Percentiles rank a stretch among this genome's conserved stretches.
Conservation (phyloP, 352 stramenopile species). For the Phytophthora pluvialis region DNA sequence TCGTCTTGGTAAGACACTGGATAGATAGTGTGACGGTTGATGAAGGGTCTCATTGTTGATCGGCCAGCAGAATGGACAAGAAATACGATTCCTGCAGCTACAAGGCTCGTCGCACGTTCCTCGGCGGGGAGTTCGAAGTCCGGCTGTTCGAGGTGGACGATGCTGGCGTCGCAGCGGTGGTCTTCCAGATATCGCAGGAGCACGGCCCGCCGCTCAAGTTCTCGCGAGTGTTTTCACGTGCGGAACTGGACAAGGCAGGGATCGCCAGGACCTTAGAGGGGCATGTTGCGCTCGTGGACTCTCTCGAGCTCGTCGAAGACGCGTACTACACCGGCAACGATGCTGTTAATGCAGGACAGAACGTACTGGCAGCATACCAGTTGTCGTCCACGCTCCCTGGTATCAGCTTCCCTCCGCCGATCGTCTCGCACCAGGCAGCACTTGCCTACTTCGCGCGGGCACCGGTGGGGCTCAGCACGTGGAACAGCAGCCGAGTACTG, state of each 20-base stretch:
- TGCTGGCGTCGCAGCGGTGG: conserved; percentile 63
- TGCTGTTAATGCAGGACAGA: conserved; percentile 37
- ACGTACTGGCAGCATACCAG: conserved; percentile 59
- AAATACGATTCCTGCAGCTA: conserved; percentile 67
- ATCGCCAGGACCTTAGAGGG: conserved; percentile 69
- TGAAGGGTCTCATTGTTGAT: conserved; percentile 12
- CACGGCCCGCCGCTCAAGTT: conserved; percentile 58
- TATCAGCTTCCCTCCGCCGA: conserved; percentile 56
- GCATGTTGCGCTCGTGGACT: conserved; percentile 66
- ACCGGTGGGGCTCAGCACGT: conserved; percentile 54
- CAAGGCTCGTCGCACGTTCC: conserved; percentile 64
- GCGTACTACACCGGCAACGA: conserved; percentile 65
- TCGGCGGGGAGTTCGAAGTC: conserved; percentile 72
- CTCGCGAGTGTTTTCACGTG: conserved; percentile 61
- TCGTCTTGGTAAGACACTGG: conserved; percentile 3
- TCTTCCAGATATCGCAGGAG: conserved; percentile 44
- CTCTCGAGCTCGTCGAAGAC: conserved; percentile 72
- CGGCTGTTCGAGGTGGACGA: conserved; percentile 78
- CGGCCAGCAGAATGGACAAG: conserved; percentile 38
- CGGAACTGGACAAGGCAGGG: conserved; percentile 51
- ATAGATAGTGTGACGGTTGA: no score
- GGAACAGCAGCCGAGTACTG: conserved; percentile 46
- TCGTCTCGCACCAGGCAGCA: conserved; percentile 66
- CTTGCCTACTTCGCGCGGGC: conserved; percentile 66
- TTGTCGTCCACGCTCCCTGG: conserved; percentile 68